Base-by-base conservation (phyloP, 306 rosid species). In the Trifolium pratense region DNA sequence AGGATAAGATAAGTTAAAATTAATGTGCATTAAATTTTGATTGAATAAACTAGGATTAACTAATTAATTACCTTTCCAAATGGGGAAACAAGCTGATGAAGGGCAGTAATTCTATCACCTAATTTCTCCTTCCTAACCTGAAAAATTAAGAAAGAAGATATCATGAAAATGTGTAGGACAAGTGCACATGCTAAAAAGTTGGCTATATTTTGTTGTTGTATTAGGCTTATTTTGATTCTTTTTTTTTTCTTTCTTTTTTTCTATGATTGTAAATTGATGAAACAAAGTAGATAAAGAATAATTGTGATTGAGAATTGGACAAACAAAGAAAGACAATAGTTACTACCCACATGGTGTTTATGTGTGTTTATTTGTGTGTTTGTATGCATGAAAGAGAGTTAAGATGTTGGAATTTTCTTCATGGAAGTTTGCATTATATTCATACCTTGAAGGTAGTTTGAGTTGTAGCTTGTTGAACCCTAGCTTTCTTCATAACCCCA, bases 121-220 rank as follows among this genome's bases (percentile, higher is more conserved):
- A 95, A 85, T 87, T 95, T 95, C 87, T 95, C 99, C 96, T 95
- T 95, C 89, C 99, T 86, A 57, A 92, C 99, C 99, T 95, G 87
- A 74, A 45, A 79, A 6, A 36, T 36, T 68, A 73, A 46, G 67
- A 79, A 64, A 63, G 71, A 77, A 29, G 57, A 77, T 63, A 29
- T 68, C 31, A 75, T 16, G n/a, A 61, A 43, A 56, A 6, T 58
- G 70, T 46, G 77, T 64, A 52, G 75, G 76, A 76, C 77, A 79
- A 65, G 5, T 6, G 79, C 84, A 74, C 86, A 70, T 85, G 84
- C 66, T 76, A 23, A 76, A 53, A 80, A 34, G 45, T 79, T 69
- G 66, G 71, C 56, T 76, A 66, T 59, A 75, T 85, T 66, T 58
- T 80, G 70, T 71, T 77, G 78, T 80, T 71, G 75, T 48, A 71